Conservation (phyloP, 1,284 basidiomycete genomes). For the Trametes versicolor region DNA sequence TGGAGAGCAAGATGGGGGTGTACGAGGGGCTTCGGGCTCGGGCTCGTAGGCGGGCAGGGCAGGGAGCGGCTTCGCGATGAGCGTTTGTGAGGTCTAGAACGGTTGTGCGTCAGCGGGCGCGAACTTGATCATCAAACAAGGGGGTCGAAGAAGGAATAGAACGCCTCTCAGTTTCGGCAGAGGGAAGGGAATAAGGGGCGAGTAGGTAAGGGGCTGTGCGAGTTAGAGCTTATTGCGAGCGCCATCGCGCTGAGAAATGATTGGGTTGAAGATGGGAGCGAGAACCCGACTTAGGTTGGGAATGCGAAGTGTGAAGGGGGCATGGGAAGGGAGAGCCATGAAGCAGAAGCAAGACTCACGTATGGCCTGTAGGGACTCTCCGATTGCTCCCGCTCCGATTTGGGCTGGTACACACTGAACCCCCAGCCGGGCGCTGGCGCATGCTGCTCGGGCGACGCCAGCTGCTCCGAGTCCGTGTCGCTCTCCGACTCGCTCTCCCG, state of each 20-base stretch:
- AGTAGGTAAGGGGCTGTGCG: background rate
- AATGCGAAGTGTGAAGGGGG: background rate
- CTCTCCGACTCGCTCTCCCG: constrained; percentile 13
- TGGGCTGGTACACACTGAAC: constrained; percentile 26
- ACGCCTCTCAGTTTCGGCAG: background rate
- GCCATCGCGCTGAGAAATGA: background rate
- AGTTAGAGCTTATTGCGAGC: background rate
- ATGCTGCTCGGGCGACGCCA: constrained; percentile 28
- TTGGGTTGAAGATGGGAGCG: background rate
- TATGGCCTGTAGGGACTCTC: constrained; percentile 22
- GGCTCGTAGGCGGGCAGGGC: constrained; percentile 10
- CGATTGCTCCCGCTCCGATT: constrained; percentile 13
- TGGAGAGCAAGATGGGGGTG: constrained; percentile 9
- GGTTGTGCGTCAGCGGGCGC: background rate
- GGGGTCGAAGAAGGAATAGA: background rate
- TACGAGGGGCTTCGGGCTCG: constrained; percentile 2
- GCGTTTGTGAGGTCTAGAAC: constrained; percentile 9
- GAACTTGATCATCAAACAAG: background rate
- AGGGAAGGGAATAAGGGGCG: background rate
- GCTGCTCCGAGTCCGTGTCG: constrained; percentile 27
- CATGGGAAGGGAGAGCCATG: background rate
- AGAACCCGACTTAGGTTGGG: background rate
- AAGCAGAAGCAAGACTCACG: constrained; percentile 8
- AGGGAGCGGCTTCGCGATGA: constrained; percentile 25
- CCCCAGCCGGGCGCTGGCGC: constrained; percentile 5